Evolutionary conservation across 1,284 basidiomycete genomes (phyloP).

Genomic region (Puccinia horiana): DNA sequence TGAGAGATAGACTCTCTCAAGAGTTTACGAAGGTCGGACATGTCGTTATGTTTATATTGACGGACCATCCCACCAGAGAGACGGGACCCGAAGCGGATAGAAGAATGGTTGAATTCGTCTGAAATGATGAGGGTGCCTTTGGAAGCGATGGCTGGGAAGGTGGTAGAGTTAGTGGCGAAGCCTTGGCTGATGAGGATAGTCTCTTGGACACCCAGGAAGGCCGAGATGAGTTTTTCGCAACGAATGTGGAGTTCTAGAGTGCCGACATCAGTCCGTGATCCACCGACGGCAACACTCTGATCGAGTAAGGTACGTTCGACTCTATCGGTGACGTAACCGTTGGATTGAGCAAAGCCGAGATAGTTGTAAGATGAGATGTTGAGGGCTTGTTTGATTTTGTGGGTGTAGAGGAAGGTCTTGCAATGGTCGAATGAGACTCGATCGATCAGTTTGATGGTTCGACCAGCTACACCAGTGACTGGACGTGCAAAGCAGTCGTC

Average conservation of each 20-base stretch:
- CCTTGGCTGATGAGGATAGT: conserved; percentile 92
- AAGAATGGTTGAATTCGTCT: conserved; percentile 95
- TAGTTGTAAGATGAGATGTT: conserved; percentile 99
- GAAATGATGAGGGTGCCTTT: conserved; percentile 95
- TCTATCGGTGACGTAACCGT: conserved; percentile 88
- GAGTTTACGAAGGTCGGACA: conserved; percentile 76
- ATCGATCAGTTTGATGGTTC: conserved; percentile 85
- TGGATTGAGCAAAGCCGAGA: conserved; percentile 93
- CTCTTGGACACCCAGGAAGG: conserved; percentile 88
- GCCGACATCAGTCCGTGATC: conserved; percentile 78
- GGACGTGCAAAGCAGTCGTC: conserved; percentile 96
- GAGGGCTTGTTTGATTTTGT: conserved; percentile 79
- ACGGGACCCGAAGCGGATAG: conserved; percentile 88
- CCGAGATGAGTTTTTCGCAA: conserved; percentile 82
- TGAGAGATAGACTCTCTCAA: conserved; percentile 91
- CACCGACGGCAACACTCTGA: conserved; percentile 73
- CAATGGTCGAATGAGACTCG: conserved; percentile 81
- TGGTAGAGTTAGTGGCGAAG: conserved; percentile 95
- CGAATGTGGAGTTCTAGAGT: conserved; percentile 78
- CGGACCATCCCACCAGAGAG: conserved; percentile 85
- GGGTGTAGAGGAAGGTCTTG: conserved; percentile 75
- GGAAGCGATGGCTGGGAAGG: conserved; percentile 83
- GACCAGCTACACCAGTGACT: conserved; percentile 89
- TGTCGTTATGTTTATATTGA: conserved; percentile 97
- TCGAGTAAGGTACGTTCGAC: conserved; percentile 66